phyloP scores from a whole-genome alignment of 805 yeast genomes.

The Suhomyces xylopsoci region DNA sequence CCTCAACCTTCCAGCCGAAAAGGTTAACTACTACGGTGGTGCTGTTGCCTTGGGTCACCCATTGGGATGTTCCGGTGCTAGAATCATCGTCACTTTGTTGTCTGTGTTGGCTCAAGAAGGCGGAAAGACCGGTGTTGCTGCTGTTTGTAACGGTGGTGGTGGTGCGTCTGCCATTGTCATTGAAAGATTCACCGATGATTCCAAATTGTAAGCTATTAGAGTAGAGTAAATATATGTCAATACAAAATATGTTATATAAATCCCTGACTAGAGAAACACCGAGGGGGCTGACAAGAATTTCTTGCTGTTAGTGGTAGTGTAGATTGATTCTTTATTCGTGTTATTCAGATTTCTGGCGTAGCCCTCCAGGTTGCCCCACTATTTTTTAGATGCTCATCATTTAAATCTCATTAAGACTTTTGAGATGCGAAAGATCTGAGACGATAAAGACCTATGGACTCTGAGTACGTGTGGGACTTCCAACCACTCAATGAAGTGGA shows the following conservation, averaged over 20 bases:
- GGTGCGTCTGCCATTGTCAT: conserved; percentile 94
- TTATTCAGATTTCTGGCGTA: not conserved
- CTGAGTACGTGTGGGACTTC: not conserved
- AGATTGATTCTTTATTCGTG: too few relatives aligned
- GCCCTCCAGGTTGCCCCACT: not conserved
- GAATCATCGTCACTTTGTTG: conserved; percentile 83
- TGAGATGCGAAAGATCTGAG: not conserved
- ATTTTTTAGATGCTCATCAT: not conserved
- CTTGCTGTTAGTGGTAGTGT: too few relatives aligned
- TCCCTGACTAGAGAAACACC: too few relatives aligned
- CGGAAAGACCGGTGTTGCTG: conserved; percentile 85
- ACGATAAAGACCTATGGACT: not conserved
- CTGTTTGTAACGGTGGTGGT: conserved; percentile 99
- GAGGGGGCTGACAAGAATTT: too few relatives aligned
- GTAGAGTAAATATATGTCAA: not conserved
- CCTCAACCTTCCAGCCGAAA: conserved; percentile 56
- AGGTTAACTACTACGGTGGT: conserved; percentile 89
- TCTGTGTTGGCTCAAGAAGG: conserved; percentile 80
- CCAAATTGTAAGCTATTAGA: conserved; percentile 29
- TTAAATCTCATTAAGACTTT: not conserved
- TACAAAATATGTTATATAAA: not conserved
- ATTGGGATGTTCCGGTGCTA: conserved; percentile 93
- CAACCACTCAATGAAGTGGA: not conserved
- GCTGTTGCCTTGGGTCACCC: conserved; percentile 97
- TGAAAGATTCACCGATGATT: conserved; percentile 52